Evolutionary conservation across 2,329 filamentous ascomycete species (phyloP).

Genomic region (Leptosphaerulina australis): DNA sequence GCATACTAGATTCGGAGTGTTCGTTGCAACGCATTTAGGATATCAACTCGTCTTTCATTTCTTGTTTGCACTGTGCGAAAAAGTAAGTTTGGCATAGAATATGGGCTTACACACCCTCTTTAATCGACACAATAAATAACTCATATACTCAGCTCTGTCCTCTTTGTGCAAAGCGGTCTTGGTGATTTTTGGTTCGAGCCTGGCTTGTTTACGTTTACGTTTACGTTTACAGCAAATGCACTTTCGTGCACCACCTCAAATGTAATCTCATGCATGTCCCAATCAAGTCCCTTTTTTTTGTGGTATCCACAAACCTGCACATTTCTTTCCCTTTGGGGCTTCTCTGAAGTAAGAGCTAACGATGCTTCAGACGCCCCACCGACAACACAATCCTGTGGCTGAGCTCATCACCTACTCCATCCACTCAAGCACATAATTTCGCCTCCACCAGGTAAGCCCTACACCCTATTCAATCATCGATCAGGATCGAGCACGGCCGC

Average conservation of each 20-base stretch:
- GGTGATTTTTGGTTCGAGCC: not conserved
- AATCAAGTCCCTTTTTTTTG: not conserved
- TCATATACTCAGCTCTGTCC: not conserved
- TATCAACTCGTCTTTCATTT: conserved; percentile 6
- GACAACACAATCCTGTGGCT: conserved; percentile 12
- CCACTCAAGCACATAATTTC: conserved; percentile 1
- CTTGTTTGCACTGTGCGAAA: conserved; percentile 2
- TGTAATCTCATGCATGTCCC: not conserved
- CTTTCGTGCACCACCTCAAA: not conserved
- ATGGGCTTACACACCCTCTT: conserved; percentile 5
- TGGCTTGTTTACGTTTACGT: not conserved
- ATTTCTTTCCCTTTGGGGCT: not conserved
- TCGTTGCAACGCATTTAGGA: not conserved
- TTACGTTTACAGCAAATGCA: not conserved
- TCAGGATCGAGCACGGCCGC: not conserved
- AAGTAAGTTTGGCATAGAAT: conserved; percentile 6
- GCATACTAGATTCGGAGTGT: conserved; percentile 8
- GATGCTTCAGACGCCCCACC: conserved; percentile 2
- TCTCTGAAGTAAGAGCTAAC: not conserved
- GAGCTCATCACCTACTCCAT: conserved; percentile 2
- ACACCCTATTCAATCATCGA: too few species aligned
- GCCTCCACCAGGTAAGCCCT: not conserved
- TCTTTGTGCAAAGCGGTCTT: too few species aligned
- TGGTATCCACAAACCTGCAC: not conserved
- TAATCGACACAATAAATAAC: conserved; percentile 8